Percentiles rank a stretch among this genome's conserved stretches.
Conservation (phyloP, 2,329 filamentous ascomycete species). For the Paecilomyces sp. region DNA sequence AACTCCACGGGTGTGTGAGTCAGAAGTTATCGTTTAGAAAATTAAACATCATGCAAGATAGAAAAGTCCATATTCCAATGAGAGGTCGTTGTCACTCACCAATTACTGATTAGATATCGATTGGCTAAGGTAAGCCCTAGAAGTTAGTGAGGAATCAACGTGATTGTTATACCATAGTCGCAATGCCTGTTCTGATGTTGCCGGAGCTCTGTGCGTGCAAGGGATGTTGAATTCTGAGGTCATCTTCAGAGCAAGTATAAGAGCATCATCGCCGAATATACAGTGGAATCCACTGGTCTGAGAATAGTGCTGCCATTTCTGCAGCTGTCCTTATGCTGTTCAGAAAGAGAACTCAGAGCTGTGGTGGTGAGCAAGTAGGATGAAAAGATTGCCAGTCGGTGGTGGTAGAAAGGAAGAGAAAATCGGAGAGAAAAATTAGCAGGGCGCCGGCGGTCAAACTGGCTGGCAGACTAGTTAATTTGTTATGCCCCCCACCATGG, state of each 20-base stretch:
- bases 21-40: not conserved
- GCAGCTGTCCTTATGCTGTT: not conserved
- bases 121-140: not conserved
- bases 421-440: not conserved
- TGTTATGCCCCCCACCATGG: conserved; percentile 1
- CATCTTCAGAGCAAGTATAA: not conserved
- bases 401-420: not conserved
- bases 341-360: not conserved
- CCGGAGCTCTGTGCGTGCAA: not conserved
- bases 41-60: not conserved
- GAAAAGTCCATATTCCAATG: not conserved
- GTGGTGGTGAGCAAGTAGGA: not conserved
- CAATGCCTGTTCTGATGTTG: not conserved
- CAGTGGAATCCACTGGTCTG: not conserved
- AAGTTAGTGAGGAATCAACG: not conserved
- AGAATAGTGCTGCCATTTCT: not conserved
- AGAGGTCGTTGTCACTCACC: not conserved
- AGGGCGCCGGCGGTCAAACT: not conserved
- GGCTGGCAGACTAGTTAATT: not conserved
- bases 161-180: not conserved
- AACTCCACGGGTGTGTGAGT: not conserved
- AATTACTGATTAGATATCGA: not conserved
- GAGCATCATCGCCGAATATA: not conserved
- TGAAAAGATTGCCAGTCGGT: not conserved
- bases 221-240: not conserved